These are phyloP conservation scores for Garcia nutans DNA, from an alignment of 345 rosid species.

Conservation along the genomic window DNA sequence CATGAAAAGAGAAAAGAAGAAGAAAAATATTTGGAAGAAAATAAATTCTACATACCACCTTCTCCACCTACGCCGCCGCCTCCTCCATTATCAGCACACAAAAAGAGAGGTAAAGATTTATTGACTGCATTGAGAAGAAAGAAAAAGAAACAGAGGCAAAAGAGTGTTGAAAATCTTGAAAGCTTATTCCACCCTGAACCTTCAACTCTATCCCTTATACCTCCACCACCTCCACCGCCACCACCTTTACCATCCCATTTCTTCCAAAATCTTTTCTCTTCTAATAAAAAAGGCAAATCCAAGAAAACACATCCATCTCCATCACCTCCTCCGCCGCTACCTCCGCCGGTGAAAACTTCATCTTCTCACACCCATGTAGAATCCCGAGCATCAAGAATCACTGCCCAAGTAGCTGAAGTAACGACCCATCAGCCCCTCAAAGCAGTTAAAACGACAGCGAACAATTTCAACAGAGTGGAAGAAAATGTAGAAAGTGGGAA, in stretches of 20 bases:
- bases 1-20: slow-evolving; percentile 18
- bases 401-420: slow-evolving; percentile 25
- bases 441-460: slow-evolving; percentile 33
- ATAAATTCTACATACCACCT: slow-evolving; percentile 12
- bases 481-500: slow-evolving; percentile 40
- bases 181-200: slow-evolving; percentile 47
- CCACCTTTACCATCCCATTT: slow-evolving; percentile 43
- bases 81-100: slow-evolving; percentile 20
- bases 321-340: slow-evolving; percentile 59
- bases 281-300: slow-evolving; percentile 57
- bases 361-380: slow-evolving; percentile 5
- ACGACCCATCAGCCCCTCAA: slow-evolving; percentile 30
- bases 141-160: slow-evolving; percentile 75
- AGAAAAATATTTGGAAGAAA: slow-evolving; percentile 14
- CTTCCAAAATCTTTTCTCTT: slow-evolving; percentile 56
- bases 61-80: slow-evolving; percentile 21
- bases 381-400: slow-evolving; percentile 36
- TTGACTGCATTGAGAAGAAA: slow-evolving; percentile 46
- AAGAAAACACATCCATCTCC: slow-evolving; percentile 36
- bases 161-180: slow-evolving; percentile 78
- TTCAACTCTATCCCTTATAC: slow-evolving; percentile 18
- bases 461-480: slow-evolving; percentile 19
- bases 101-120: slow-evolving; percentile 64
- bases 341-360: slow-evolving; percentile 27
- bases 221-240: slow-evolving; percentile 34